A percentile compares a stretch with the other conserved stretches of the same genome.
Evolutionary conservation across 2,329 filamentous ascomycete species (phyloP).

Genomic region (Scedosporium aurantiacum): DNA sequence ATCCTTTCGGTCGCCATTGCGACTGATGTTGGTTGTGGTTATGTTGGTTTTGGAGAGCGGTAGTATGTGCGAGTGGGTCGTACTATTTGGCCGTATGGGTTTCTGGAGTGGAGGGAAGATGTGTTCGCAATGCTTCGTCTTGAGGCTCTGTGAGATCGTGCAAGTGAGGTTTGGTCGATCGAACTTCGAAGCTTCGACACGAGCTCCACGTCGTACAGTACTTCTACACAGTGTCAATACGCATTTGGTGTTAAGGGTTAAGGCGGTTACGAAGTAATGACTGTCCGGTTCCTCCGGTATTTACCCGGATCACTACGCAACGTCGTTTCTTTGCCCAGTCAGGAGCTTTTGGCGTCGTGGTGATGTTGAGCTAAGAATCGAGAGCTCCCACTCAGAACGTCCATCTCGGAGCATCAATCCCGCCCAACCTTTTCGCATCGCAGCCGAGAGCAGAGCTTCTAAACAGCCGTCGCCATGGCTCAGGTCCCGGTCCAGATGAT

Average conservation of each 20-base stretch:
- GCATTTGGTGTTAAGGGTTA: neutral
- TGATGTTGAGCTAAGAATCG: neutral
- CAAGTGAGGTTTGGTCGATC: slow-evolving; percentile 7
- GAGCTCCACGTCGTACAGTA: slow-evolving; percentile 9
- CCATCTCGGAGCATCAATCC: neutral
- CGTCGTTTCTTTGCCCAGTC: neutral
- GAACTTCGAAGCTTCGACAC: neutral
- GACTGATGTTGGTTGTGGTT: neutral
- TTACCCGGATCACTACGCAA: neutral
- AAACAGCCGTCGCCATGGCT: slow-evolving; percentile 48
- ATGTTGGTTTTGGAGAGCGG: too few species aligned
- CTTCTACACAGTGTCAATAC: neutral
- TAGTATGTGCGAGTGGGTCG: neutral
- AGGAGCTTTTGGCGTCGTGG: slow-evolving; percentile 3
- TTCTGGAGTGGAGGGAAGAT: too few species aligned
- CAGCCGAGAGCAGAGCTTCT: neutral
- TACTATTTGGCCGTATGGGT: neutral
- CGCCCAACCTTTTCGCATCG: neutral
- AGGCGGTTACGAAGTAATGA: too few species aligned
- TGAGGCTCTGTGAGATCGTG: neutral
- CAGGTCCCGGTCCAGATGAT: slow-evolving; percentile 86
- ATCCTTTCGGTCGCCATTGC: slow-evolving; percentile 46
- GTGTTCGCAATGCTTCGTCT: neutral
- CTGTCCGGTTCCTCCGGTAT: neutral
- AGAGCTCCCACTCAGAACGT: neutral